These are phyloP conservation scores for Magnaporthiopsis rhizophila DNA, from an alignment of 2,329 filamentous ascomycete species.

Conservation along the genomic window DNA sequence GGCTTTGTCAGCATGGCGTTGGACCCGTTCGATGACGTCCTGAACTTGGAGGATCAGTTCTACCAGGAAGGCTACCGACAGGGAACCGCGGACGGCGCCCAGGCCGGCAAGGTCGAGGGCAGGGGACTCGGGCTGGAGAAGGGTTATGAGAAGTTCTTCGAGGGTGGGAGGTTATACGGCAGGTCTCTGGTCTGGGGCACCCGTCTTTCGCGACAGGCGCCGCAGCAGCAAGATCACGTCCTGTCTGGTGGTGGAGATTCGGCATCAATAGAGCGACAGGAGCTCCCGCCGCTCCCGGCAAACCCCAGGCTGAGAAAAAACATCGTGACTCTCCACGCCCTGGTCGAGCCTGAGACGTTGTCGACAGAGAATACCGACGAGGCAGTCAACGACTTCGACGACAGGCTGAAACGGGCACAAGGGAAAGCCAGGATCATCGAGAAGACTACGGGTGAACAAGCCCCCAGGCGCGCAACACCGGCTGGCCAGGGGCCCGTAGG, in stretches of 20 bases:
- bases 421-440: conserved; percentile 83
- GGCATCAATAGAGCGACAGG: background rate
- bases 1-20: conserved; percentile 1
- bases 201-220: conserved; percentile 38
- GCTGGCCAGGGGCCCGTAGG: background rate
- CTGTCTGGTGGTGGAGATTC: too few species aligned
- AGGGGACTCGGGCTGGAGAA: conserved; percentile 85
- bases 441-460: conserved; percentile 46
- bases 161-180: conserved; percentile 71
- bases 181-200: conserved; percentile 78
- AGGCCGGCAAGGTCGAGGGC: conserved; percentile 77
- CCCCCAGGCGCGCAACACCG: background rate
- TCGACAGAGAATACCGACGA: conserved; percentile 80
- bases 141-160: conserved; percentile 85
- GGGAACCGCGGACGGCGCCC: conserved; percentile 66
- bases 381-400: conserved; percentile 84
- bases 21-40: conserved; percentile 48
- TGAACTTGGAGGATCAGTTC: conserved; percentile 59
- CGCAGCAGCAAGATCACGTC: background rate
- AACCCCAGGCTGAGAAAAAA: conserved; percentile 71
- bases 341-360: conserved; percentile 72
- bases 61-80: conserved; percentile 75
- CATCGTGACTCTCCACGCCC: conserved; percentile 62
- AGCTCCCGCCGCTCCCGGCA: conserved; percentile 35
- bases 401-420: conserved; percentile 73